These are phyloP conservation scores for Leccinum disarticulatum DNA, from an alignment of 768 basidiomycete species.

Conservation along the genomic window DNA sequence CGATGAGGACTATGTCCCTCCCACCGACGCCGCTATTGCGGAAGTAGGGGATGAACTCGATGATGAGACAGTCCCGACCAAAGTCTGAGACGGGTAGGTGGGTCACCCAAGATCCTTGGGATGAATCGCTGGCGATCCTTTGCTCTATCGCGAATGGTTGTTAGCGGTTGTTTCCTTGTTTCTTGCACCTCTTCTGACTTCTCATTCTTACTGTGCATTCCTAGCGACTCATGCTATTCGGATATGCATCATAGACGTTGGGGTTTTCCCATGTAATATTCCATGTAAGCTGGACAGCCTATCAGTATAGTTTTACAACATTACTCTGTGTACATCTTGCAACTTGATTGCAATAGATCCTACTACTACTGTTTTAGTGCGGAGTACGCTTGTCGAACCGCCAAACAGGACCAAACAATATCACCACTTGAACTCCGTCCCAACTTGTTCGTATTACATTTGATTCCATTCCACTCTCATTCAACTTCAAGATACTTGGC, in stretches of 20 bases:
- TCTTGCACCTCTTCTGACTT: constrained; percentile 10
- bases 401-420: constrained; percentile 27
- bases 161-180: constrained; percentile 32
- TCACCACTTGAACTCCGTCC: not conserved
- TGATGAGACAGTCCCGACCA: constrained; percentile 14
- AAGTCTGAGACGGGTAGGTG: constrained; percentile 10
- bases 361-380: no score
- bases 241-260: not conserved
- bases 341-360: not conserved
- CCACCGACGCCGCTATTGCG: constrained; percentile 10
- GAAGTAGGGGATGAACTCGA: constrained; percentile 20
- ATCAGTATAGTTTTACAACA: not conserved
- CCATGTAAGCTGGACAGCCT: not conserved
- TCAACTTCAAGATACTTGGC: constrained; percentile 1
- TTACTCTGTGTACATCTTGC: not conserved
- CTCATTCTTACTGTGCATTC: not conserved
- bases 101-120: constrained; percentile 24
- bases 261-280: not conserved
- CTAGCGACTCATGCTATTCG: constrained; percentile 9
- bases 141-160: constrained; percentile 32
- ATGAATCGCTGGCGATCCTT: constrained; percentile 35
- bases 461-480: not conserved
- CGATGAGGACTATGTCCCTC: constrained; percentile 23
- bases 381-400: not conserved
- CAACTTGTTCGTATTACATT: no score